A percentile compares a stretch with the other conserved stretches of the same genome.
Evolutionary conservation across 768 basidiomycete genomes (phyloP).

Genomic region (Mycena vulgaris): DNA sequence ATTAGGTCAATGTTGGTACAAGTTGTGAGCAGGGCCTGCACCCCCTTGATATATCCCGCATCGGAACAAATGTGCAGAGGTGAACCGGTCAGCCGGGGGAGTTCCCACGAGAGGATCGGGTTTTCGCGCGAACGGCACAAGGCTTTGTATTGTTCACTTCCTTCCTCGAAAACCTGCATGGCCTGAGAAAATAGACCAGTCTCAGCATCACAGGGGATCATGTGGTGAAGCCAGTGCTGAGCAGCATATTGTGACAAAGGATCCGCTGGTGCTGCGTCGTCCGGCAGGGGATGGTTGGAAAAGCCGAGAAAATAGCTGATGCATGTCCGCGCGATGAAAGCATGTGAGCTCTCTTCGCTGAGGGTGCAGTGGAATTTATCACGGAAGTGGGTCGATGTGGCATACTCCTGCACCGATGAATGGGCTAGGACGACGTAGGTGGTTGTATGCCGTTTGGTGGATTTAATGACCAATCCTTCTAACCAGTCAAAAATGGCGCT

Average conservation of each 20-base stretch:
- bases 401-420: conserved; percentile 9
- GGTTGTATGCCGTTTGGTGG: background rate
- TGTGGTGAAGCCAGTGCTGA: too few relatives aligned
- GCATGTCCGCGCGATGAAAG: conserved; percentile 2
- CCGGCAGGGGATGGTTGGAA: background rate
- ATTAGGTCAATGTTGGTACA: background rate
- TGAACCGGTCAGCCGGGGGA: too few relatives aligned
- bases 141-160: too few relatives aligned
- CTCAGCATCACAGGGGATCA: too few relatives aligned
- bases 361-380: background rate
- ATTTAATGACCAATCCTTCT: background rate
- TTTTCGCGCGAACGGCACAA: too few relatives aligned
- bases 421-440: background rate
- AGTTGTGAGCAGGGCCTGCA: background rate
- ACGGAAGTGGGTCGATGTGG: background rate
- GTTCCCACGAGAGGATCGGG: too few relatives aligned
- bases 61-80: background rate
- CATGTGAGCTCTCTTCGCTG: background rate
- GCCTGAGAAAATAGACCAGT: too few relatives aligned
- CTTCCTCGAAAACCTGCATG: too few relatives aligned
- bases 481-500: background rate
- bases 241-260: background rate
- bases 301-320: conserved; percentile 14
- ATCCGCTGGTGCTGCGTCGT: background rate
- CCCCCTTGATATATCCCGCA: background rate